Percentiles rank a stretch among this genome's conserved stretches.
These are phyloP conservation scores for Xylaria multiplex DNA, from an alignment of 2,329 filamentous ascomycete species.

Conservation along the genomic window DNA sequence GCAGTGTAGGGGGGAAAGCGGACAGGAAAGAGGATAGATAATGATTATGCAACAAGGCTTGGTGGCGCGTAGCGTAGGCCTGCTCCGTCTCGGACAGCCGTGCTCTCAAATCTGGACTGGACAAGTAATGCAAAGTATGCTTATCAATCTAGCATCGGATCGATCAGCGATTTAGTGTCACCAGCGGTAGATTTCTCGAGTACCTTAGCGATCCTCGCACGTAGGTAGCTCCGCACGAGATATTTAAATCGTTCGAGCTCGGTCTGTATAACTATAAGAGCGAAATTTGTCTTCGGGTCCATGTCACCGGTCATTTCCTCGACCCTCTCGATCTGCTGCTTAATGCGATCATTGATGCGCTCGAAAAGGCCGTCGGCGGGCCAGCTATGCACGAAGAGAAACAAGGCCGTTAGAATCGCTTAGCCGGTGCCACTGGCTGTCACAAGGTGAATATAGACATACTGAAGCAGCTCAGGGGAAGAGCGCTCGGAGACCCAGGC, in stretches of 20 bases:
- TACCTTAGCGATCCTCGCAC: slow-evolving; percentile 89
- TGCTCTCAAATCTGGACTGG: slow-evolving; percentile 61
- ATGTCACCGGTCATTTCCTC: slow-evolving; percentile 83
- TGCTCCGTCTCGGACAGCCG: slow-evolving; percentile 81
- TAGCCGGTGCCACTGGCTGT: background rate
- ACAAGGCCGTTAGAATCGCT: slow-evolving; percentile 24
- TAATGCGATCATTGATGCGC: slow-evolving; percentile 78
- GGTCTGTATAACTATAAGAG: slow-evolving; percentile 93
- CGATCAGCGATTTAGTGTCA: slow-evolving; percentile 23
- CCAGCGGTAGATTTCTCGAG: slow-evolving; percentile 8
- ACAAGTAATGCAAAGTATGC: slow-evolving; percentile 78
- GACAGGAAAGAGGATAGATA: slow-evolving; percentile 86
- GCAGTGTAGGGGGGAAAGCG: slow-evolving; percentile 80
- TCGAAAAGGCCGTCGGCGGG: slow-evolving; percentile 80
- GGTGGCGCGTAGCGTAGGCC: slow-evolving; percentile 85
- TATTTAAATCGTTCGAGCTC: slow-evolving; percentile 96
- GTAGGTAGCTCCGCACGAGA: slow-evolving; percentile 82
- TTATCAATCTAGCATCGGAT: slow-evolving; percentile 72
- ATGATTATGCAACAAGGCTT: slow-evolving; percentile 83
- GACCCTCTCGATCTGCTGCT: slow-evolving; percentile 74
- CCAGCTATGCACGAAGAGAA: slow-evolving; percentile 59
- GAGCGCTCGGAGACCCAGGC: slow-evolving; percentile 93
- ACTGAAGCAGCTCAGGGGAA: slow-evolving; percentile 88
- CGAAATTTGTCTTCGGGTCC: slow-evolving; percentile 92
- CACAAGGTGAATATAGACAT: slow-evolving; percentile 48